Conservation (phyloP, 1,284 basidiomycete genomes). For the Ceratobasidium sp. region DNA sequence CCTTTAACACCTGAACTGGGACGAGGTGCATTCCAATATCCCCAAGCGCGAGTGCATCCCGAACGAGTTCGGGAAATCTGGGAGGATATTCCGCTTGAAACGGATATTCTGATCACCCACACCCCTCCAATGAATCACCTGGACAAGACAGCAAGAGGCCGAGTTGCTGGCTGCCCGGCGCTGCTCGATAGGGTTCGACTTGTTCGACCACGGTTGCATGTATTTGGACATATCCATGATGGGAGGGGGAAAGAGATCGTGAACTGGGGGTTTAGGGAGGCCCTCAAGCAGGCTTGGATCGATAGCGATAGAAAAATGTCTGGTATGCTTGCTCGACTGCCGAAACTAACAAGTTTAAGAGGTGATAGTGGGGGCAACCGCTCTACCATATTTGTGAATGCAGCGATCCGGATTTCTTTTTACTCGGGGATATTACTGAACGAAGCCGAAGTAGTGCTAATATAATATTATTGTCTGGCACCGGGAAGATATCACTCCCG, state of each 20-base stretch:
- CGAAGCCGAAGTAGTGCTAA: neutral
- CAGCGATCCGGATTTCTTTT: neutral
- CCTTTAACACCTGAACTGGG: conserved; percentile 60
- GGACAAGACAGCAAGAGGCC: conserved; percentile 51
- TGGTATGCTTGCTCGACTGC: neutral
- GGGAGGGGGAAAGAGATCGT: conserved; percentile 57
- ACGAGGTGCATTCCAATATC: conserved; percentile 60
- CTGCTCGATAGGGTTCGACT: conserved; percentile 58
- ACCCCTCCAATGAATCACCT: conserved; percentile 61
- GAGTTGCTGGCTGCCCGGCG: conserved; percentile 55
- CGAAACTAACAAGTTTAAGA: neutral
- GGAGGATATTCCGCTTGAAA: conserved; percentile 55
- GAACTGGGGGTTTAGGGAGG: conserved; percentile 57
- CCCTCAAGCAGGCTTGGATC: neutral
- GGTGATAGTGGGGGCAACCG: neutral
- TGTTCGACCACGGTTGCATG: conserved; percentile 59
- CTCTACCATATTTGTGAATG: conserved; percentile 2
- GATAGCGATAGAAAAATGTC: neutral
- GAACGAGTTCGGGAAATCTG: conserved; percentile 49
- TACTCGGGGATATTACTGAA: neutral
- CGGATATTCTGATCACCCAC: conserved; percentile 63
- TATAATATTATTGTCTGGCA: neutral
- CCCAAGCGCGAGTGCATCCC: conserved; percentile 47
- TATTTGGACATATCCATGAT: conserved; percentile 64
- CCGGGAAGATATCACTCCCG: neutral